Evolutionary conservation across 768 basidiomycete genomes (phyloP), one percentile per base, ranked within the genome.

Genomic region (Termitomyces sp.): DNA sequence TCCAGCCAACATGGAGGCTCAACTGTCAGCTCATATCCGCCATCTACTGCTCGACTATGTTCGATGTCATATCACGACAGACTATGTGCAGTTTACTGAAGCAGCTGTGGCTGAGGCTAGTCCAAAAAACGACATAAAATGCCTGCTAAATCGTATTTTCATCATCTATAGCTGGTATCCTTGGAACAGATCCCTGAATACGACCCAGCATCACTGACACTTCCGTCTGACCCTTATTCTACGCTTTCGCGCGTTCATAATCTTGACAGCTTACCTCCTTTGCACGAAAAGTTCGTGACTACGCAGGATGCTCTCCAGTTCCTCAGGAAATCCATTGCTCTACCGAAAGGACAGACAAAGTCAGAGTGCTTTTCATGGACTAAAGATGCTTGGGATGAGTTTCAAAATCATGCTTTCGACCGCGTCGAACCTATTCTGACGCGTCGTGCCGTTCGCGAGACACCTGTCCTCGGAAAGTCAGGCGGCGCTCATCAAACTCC

Each of bases 221-320:
- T 85, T 14, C 80, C 81, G n/a, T 66, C 72, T 18, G 85, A 87
- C 43, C 84, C 86, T 14, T 79, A 83, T 53, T 76, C 80, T 1
- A 65, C 65, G 13, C 72, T 87, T 18, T 67, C 68, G 32, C 64
- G 66, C 20, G 58, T 72, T 20, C 66, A 75, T 68, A 64, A 64
- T 50, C 57, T 80, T 18, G 48, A 69, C 51, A 61, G 70, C 9
- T 60, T 78, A 20, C 56, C 68, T 13, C 65, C 72, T 13, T 79
- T 77, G 56, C 77, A 83, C 26, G 83, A 87, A 65, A 72, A 63
- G 55, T 75, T 79, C 64, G 65, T 68, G 26, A 72, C 75, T 1
- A 73, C 69, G 1, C 63, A 69, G 12, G 72, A 73, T 42, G 71
- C 72, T n/a, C 59, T 70, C 10, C 52, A 63, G 43, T 71, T 72